Conservation (phyloP, 2,329 filamentous ascomycete genomes). For the Colletotrichum tropicale region DNA sequence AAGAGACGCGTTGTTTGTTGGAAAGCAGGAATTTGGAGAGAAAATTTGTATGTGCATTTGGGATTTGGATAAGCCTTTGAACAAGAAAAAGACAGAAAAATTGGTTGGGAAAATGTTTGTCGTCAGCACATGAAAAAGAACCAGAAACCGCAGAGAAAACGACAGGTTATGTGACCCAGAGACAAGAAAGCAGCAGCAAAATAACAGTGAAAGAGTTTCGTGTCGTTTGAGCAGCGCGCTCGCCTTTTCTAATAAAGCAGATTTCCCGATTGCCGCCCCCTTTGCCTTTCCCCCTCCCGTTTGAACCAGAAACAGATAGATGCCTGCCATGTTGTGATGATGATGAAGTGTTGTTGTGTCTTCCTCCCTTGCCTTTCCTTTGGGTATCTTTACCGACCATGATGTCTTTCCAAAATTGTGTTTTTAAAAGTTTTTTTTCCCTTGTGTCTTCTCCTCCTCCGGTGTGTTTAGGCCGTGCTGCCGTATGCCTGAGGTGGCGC, state of each 20-base stretch:
- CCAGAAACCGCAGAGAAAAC: neutral
- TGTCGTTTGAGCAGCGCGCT: conserved; percentile 19
- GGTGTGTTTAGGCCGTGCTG: conserved; percentile 11
- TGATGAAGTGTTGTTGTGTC: neutral
- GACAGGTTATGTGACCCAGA: neutral
- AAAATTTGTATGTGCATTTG: neutral
- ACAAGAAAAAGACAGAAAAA: neutral
- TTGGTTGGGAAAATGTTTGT: neutral
- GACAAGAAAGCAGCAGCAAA: neutral
- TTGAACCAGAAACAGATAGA: neutral
- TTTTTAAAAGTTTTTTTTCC: neutral
- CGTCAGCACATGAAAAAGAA: neutral
- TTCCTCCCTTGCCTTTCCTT: neutral
- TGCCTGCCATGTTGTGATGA: neutral
- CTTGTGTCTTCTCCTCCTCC: neutral
- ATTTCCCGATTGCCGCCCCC: neutral
- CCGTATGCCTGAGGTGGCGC: conserved; percentile 23
- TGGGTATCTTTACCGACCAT: neutral
- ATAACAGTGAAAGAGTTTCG: neutral
- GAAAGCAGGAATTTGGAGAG: neutral
- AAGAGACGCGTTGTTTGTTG: neutral
- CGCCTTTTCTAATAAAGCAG: conserved; percentile 4
- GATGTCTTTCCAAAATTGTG: neutral
- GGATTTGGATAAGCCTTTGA: neutral
- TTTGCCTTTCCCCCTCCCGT: neutral